Base-by-base conservation (phyloP, 352 stramenopile genomes). In the Phytophthora sp. region DNA sequence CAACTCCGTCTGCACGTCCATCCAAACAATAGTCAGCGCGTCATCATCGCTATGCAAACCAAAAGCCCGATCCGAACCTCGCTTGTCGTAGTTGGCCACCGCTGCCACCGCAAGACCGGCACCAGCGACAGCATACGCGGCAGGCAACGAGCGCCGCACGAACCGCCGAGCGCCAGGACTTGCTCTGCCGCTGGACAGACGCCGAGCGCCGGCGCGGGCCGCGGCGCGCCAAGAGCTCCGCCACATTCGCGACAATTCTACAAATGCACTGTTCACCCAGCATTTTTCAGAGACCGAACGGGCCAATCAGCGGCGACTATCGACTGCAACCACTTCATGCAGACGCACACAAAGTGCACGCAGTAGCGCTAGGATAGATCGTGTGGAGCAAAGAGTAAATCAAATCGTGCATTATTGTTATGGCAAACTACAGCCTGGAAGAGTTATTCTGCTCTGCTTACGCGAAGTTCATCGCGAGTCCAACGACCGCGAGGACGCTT, bases 161-260 rank as follows among this genome's bases (percentile, higher is more conserved):
- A 57, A 10, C 8, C 24, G 21, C 5, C 50, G 46, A 37, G 32
- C 17, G 23, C 13, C 13, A 17, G 13, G 35, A 21, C 17, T 20
- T 12, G 44, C 15, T 20, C 37, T 61, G 38, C 11, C 31, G 31
- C 34, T 43, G 20, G 34, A 26, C 12, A 69, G 28, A 21, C 35
- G 56, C 28, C 45, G 61, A 15, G 45, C 45, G 1, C 41, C 46
- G 9, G 46, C 38, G 10, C 50, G 31, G 21, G 50, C 42, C 5
- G 42, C 42, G 20, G 39, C 35, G 31, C 51, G 41, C 55, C 51
- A 68, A 32, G 50, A 69, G 31, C 34, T 72, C 46, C 48, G 35
- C 66, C 67, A 74, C 66, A 74, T 66, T 70, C 46, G 31, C 43
- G 31, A 58, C 26, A 61, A 57, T 60, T 67, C 43, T 31, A 37